Conservation (phyloP, 805 yeast species). For the Saitoella complicata region DNA sequence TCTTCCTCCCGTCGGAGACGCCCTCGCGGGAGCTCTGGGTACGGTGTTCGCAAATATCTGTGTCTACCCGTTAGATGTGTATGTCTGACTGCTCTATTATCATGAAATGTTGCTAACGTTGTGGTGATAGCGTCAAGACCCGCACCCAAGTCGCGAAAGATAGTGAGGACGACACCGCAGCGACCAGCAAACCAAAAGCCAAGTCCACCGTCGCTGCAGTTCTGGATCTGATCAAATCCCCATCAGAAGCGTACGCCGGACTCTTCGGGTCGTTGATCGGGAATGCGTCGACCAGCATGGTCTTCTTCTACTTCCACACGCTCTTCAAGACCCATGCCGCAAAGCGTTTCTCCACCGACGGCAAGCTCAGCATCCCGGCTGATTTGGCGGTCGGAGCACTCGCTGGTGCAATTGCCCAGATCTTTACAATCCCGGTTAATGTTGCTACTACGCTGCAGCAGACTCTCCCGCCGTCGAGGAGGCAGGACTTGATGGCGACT, state of each 20-base stretch:
- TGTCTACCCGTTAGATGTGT: conserved; percentile 66
- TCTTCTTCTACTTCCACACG: conserved; percentile 80
- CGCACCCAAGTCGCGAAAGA: conserved; percentile 6
- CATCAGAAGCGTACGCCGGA: conserved; percentile 59
- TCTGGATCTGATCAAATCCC: conserved; percentile 31
- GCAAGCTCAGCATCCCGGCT: conserved; percentile 33
- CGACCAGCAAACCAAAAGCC: conserved; percentile 6
- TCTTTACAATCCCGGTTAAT: conserved; percentile 67
- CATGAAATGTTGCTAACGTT: neutral
- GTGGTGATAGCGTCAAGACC: neutral
- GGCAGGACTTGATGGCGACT: conserved; percentile 22
- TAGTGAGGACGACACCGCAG: conserved; percentile 12
- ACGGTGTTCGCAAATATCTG: conserved; percentile 63
- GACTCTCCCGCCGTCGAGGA: conserved; percentile 11
- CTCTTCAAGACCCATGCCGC: conserved; percentile 42
- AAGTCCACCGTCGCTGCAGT: neutral
- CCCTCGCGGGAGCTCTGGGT: conserved; percentile 69
- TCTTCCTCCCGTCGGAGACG: conserved; percentile 52
- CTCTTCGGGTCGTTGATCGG: conserved; percentile 50
- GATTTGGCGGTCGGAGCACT: conserved; percentile 62
- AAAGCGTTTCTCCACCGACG: conserved; percentile 23
- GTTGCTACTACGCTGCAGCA: conserved; percentile 52
- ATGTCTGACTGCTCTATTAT: conserved; percentile 2
- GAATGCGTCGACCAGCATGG: conserved; percentile 61
- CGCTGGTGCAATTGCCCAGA: conserved; percentile 69